Evolutionary conservation across 768 basidiomycete species (phyloP).

Genomic region (Termitomyces sp.): DNA sequence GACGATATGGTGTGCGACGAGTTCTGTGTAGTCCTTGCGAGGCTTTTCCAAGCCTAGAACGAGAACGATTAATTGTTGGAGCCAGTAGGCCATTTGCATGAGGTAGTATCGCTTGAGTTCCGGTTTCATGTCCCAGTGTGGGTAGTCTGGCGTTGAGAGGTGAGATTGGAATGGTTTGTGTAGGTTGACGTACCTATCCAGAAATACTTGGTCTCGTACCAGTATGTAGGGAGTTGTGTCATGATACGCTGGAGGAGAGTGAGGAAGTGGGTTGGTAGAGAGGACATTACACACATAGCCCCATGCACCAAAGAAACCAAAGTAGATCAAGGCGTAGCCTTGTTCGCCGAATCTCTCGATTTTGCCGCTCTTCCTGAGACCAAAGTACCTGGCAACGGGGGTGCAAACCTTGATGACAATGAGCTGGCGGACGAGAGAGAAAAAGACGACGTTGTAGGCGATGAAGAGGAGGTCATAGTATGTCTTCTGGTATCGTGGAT

Average conservation of each 20-base stretch:
- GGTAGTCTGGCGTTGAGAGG: constrained; percentile 58
- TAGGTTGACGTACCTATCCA: constrained; percentile 62
- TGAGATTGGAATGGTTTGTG: neutral
- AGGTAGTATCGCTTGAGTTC: constrained; percentile 91
- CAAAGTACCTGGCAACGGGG: constrained; percentile 67
- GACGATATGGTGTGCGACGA: constrained; percentile 88
- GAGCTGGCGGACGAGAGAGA: constrained; percentile 81
- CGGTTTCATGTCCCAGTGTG: constrained; percentile 83
- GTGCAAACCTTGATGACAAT: constrained; percentile 61
- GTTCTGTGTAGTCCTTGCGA: constrained; percentile 84
- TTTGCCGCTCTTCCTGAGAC: constrained; percentile 65
- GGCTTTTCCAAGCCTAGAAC: constrained; percentile 89
- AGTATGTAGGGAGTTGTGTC: constrained; percentile 77
- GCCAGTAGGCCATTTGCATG: constrained; percentile 92
- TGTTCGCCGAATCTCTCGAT: constrained; percentile 89
- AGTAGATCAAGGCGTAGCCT: constrained; percentile 84
- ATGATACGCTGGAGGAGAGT: constrained; percentile 66
- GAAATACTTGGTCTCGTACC: constrained; percentile 80
- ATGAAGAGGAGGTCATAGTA: constrained; percentile 78
- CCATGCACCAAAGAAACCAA: constrained; percentile 61
- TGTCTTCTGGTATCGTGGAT: constrained; percentile 68
- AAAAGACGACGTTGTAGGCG: constrained; percentile 81
- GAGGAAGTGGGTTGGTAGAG: neutral
- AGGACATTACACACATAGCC: constrained; percentile 62
- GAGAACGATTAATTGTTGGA: constrained; percentile 87